These are phyloP conservation scores for Pelargonium cotyledonis DNA, from an alignment of 441 rosid species.

Conservation along the genomic window DNA sequence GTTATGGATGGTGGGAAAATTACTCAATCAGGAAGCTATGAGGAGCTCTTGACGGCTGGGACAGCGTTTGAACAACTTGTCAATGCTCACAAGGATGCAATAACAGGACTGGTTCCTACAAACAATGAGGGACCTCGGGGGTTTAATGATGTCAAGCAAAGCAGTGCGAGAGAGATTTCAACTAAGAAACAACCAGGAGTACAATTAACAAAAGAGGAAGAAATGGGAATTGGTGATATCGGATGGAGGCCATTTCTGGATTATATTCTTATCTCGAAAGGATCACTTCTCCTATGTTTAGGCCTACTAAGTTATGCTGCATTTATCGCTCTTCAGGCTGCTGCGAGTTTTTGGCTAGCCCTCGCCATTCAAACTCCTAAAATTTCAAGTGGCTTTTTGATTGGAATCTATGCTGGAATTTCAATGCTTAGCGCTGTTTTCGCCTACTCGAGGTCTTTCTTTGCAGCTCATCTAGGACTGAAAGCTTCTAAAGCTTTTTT, in stretches of 20 bases:
- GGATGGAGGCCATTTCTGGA: slow-evolving; percentile 72
- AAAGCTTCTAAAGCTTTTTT: slow-evolving; percentile 74
- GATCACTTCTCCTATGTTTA: slow-evolving; percentile 33
- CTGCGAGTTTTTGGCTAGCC: slow-evolving; percentile 85
- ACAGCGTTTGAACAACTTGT: slow-evolving; percentile 71
- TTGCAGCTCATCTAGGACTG: slow-evolving; percentile 53
- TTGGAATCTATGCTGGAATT: slow-evolving; percentile 62
- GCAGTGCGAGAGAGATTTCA: slow-evolving; percentile 33
- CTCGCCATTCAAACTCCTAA: slow-evolving; percentile 55
- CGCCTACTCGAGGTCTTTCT: slow-evolving; percentile 43
- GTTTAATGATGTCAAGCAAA: slow-evolving; percentile 20
- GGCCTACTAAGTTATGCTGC: slow-evolving; percentile 32
- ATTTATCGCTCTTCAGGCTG: slow-evolving; percentile 65
- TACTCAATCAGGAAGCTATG: slow-evolving; percentile 62
- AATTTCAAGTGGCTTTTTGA: slow-evolving; percentile 36
- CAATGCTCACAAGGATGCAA: slow-evolving; percentile 69
- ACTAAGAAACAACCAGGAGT: slow-evolving; percentile 22
- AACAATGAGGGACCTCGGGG: slow-evolving; percentile 16
- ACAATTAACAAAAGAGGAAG: slow-evolving; percentile 80
- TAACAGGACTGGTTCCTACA: slow-evolving; percentile 35
- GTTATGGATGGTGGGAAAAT: slow-evolving; percentile 70
- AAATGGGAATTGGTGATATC: slow-evolving; percentile 57
- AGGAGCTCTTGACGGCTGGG: slow-evolving; percentile 55
- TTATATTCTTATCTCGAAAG: slow-evolving; percentile 52
- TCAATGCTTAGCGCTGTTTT: slow-evolving; percentile 52